Percentiles rank a stretch among this genome's conserved stretches.
Conservation (phyloP, 495 filamentous ascomycete species). For the Daldinia vernicosa region DNA sequence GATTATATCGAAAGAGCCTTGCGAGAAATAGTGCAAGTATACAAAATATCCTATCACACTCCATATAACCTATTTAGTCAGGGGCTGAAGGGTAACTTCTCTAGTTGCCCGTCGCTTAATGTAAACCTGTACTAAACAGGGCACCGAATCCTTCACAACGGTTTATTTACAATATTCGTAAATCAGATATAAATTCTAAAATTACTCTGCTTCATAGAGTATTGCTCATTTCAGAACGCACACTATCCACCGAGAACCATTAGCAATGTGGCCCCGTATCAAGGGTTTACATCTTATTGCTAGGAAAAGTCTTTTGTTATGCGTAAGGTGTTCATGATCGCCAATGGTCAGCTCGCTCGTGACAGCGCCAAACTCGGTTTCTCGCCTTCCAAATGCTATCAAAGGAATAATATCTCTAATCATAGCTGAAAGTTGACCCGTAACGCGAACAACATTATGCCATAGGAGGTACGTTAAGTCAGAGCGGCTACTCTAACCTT, state of each 20-base stretch:
- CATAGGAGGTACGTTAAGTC: neutral
- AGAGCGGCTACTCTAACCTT: neutral
- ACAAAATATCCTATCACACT: neutral
- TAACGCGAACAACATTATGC: neutral
- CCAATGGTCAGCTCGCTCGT: neutral
- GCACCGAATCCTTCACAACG: conserved; percentile 32
- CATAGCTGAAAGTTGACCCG: neutral
- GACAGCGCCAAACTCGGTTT: neutral
- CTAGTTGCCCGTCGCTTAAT: conserved; percentile 8
- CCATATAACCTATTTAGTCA: neutral
- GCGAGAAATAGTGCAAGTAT: neutral
- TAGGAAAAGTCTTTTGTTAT: neutral
- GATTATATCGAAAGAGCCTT: neutral
- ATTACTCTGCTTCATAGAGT: neutral
- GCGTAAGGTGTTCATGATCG: neutral
- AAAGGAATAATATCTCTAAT: neutral
- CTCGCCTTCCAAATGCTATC: neutral
- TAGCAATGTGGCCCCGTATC: neutral
- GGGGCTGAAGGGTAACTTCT: neutral
- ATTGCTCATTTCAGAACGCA: neutral
- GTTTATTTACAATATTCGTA: conserved; percentile 14
- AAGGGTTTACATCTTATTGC: neutral
- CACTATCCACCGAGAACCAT: neutral
- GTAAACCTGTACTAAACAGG: conserved; percentile 27
- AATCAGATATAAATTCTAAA: conserved; percentile 9